Evolutionary conservation across 352 stramenopile species (phyloP).

Genomic region (Globisporangium spinosum): DNA sequence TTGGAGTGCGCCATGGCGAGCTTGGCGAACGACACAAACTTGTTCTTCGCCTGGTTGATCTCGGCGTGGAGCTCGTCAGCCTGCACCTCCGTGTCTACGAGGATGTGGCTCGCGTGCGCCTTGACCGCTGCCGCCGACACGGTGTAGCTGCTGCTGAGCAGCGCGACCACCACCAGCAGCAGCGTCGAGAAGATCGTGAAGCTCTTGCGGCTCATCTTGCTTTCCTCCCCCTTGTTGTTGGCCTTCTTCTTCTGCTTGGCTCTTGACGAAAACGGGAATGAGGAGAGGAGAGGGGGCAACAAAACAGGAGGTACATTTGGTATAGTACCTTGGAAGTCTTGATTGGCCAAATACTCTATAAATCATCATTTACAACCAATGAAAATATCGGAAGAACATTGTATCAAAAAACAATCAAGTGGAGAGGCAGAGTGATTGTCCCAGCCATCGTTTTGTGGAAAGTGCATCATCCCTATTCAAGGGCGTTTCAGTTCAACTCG

Average conservation of each 20-base stretch:
- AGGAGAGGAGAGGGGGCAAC: neutral
- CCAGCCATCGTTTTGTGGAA: neutral
- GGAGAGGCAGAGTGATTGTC: conserved; percentile 3
- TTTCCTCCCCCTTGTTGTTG: conserved; percentile 5
- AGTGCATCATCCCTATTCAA: neutral
- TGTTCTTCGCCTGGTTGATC: conserved; percentile 42
- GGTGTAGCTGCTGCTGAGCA: conserved; percentile 13
- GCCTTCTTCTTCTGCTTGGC: conserved; percentile 7
- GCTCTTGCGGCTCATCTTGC: conserved; percentile 15
- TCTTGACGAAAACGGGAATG: conserved; percentile 10
- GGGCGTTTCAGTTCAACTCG: conserved; percentile 6
- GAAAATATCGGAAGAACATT: neutral
- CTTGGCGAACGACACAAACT: conserved; percentile 58
- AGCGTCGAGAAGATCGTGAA: conserved; percentile 16
- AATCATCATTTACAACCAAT: neutral
- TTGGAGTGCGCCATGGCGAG: conserved; percentile 70
- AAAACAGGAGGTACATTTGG: neutral
- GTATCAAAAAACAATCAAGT: neutral
- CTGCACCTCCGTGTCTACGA: conserved; percentile 66
- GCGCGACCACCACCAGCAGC: conserved; percentile 11
- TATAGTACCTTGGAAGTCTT: neutral
- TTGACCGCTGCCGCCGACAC: conserved; percentile 14
- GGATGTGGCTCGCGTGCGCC: conserved; percentile 77
- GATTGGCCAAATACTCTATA: neutral
- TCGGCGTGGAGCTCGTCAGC: conserved; percentile 56